Conservation (phyloP, 176 grass and related monocot genomes). For the Juncus inflexus region DNA sequence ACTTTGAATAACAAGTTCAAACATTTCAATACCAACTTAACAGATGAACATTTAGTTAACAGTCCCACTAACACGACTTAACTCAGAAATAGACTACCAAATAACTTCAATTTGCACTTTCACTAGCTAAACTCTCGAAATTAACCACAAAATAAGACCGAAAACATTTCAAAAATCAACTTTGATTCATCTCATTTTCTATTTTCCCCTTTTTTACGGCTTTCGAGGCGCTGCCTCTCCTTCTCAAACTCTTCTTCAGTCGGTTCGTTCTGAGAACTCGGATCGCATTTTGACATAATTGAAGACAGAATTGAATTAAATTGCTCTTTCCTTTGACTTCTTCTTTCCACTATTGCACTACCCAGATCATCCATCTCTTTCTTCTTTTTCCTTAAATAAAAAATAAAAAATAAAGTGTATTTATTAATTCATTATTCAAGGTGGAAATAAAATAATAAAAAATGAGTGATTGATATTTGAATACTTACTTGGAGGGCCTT, state of each 20-base stretch:
- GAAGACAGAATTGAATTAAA: conserved; percentile 77
- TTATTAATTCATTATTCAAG: not conserved
- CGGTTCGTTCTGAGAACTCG: conserved; percentile 52
- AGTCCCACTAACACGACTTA: too few species aligned
- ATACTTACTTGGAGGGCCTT: conserved; percentile 71
- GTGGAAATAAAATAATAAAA: not conserved
- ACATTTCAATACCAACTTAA: too few species aligned
- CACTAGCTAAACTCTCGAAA: too few species aligned
- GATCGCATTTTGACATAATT: conserved; percentile 62
- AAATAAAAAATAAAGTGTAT: not conserved
- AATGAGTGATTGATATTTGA: not conserved
- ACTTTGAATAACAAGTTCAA: too few species aligned
- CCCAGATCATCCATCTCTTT: conserved; percentile 55
- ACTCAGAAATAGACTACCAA: too few species aligned
- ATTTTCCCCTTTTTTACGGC: not conserved
- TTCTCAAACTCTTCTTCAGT: conserved; percentile 80
- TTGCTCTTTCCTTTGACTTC: conserved; percentile 51
- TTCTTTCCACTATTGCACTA: conserved; percentile 53
- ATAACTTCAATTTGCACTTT: too few species aligned
- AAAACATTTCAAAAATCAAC: too few species aligned
- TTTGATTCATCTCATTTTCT: too few species aligned
- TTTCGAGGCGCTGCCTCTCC: conserved; percentile 61
- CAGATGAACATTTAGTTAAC: too few species aligned
- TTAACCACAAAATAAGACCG: too few species aligned
- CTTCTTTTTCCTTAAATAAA: conserved; percentile 49